These are phyloP conservation scores for Annona cherimola DNA, from an alignment of 164 flowering plant species.

Conservation along the genomic window DNA sequence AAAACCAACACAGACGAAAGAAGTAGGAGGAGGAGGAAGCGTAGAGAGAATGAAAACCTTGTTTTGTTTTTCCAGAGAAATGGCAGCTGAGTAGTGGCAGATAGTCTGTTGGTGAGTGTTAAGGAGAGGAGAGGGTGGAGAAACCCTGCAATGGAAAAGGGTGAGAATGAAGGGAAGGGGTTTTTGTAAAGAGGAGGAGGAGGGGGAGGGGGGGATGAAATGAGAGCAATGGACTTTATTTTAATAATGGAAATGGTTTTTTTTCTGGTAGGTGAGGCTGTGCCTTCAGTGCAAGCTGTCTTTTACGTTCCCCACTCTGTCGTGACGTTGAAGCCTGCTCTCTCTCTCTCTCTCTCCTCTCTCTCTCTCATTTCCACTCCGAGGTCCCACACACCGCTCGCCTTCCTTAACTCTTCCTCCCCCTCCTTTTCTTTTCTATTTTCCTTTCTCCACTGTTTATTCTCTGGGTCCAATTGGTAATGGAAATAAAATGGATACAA, in stretches of 20 bases:
- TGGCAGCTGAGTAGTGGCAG: constrained; percentile 3
- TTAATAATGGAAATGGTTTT: neutral
- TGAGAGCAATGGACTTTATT: too few relatives aligned
- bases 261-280: constrained; percentile 56
- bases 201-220: too few relatives aligned
- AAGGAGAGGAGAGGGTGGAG: constrained; percentile 2
- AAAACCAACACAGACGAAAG: neutral
- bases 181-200: neutral
- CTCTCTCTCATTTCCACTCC: constrained; percentile 6
- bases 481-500: too few relatives aligned
- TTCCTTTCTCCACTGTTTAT: neutral
- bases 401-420: neutral
- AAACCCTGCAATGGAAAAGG: constrained; percentile 26
- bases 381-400: constrained; percentile 13
- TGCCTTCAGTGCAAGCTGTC: constrained; percentile 71
- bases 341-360: constrained; percentile 3
- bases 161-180: constrained; percentile 5
- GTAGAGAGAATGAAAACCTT: neutral
- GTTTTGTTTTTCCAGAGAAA: too few relatives aligned
- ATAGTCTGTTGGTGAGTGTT: neutral
- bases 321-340: constrained; percentile 50
- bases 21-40: neutral
- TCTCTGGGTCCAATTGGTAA: too few relatives aligned
- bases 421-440: neutral
- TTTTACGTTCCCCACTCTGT: constrained; percentile 35